Base-by-base conservation (phyloP, 176 grass and related monocot genomes). In the Tillandsia fasciculata region DNA sequence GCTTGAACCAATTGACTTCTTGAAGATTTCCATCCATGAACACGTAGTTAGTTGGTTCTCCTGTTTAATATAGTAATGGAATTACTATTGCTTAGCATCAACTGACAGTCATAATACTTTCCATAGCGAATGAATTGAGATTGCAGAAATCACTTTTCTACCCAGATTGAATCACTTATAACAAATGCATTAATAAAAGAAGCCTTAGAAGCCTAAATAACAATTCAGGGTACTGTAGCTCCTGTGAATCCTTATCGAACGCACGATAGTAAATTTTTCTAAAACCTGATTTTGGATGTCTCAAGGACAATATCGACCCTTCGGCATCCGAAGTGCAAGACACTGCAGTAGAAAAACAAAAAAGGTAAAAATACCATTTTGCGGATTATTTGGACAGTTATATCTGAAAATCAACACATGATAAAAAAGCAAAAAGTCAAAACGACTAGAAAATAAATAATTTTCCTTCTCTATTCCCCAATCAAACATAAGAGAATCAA, bases 1-100 rank as follows among this genome's bases (percentile, higher is more conserved):
- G 87, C 80, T 99, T 99, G 67, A 93, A 99, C 94, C 90, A 99
- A 57, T 93, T 83, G 53, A 93, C 50, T n/a, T 99, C 94, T 67
- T 85, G 87, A 71, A 93, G 86, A 67, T 72, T 53, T 8, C 77
- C 77, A 23, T 85, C 82, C 14, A 73, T 80, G 65, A 99, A 81
- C 12, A 93, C 33, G 68, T 88, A 99, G 15, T 66, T 73, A 48
- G 77, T 74, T 80, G 69, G 77, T 72, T 88, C 87, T 12, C 90
- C 94, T 99, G 87, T 70, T 53, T 23, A 66, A 47, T 6, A 70
- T 50, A 76, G 27, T 13, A 69, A 13, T 3, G 66, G 14, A 51
- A 51, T 10, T 69, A 27, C 9, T 15, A 29, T 49, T 15, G 10
- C 27, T 18, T 17, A 67, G 53, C 67, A 3, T 47, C 1, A 5